Evolutionary conservation across 345 rosid species (phyloP).

Genomic region (Linum lewisii): DNA sequence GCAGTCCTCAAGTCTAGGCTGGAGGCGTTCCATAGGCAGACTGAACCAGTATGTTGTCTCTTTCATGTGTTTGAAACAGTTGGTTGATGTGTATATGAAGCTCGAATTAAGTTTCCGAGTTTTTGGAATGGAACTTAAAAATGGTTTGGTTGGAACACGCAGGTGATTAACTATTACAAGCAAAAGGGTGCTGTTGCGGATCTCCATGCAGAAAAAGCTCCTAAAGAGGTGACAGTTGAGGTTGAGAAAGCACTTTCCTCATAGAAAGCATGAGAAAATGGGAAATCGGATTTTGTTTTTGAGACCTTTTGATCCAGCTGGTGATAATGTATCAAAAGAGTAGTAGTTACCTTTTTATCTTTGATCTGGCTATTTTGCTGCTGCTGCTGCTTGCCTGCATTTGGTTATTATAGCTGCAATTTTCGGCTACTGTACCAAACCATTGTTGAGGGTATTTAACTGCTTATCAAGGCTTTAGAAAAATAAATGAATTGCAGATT

Average conservation of each 20-base stretch:
- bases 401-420: neutral
- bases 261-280: too few species aligned
- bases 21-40: slow-evolving; percentile 82
- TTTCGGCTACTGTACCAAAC: neutral
- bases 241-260: slow-evolving; percentile 63
- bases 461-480: neutral
- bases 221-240: slow-evolving; percentile 57
- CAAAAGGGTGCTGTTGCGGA: slow-evolving; percentile 59
- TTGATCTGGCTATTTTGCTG: neutral
- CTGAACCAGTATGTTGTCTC: slow-evolving; percentile 55
- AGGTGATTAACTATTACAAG: slow-evolving; percentile 77
- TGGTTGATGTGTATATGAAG: neutral
- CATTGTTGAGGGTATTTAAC: neutral
- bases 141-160: slow-evolving; percentile 16
- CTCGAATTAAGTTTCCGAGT: too few species aligned
- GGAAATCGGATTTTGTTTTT: too few species aligned
- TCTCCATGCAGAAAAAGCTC: slow-evolving; percentile 78
- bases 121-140: neutral
- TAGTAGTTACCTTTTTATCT: too few species aligned
- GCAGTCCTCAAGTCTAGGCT: slow-evolving; percentile 88
- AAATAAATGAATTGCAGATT: neutral
- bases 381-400: neutral
- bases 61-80: neutral
- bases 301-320: too few species aligned
- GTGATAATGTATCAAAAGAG: too few species aligned